Percentiles rank a stretch among this genome's conserved stretches.
phyloP scores from a whole-genome alignment of 805 yeast genomes.

The Ogataea pignaliae region DNA sequence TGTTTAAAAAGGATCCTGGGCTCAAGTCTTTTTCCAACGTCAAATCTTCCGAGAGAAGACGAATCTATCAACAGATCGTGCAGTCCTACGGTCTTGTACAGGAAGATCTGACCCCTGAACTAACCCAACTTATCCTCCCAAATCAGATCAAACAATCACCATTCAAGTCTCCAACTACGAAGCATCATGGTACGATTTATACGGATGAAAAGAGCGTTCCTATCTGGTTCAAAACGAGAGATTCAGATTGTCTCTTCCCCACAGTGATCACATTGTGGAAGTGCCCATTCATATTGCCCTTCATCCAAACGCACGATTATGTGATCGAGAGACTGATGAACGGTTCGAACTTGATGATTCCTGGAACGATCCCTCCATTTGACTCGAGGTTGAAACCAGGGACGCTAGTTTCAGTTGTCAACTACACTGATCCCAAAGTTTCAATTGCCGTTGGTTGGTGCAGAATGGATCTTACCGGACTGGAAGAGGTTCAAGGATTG shows the following conservation, averaged over 20 bases:
- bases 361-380: conserved; percentile 63
- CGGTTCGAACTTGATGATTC: conserved; percentile 81
- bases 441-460: conserved; percentile 71
- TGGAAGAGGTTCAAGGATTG: conserved; percentile 49
- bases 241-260: conserved; percentile 51
- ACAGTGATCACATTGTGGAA: conserved; percentile 72
- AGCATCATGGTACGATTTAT: conserved; percentile 57
- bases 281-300: conserved; percentile 61
- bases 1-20: conserved; percentile 54
- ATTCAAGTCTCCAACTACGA: conserved; percentile 46
- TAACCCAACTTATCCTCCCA: conserved; percentile 42
- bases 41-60: conserved; percentile 75
- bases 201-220: conserved; percentile 64
- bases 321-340: conserved; percentile 66
- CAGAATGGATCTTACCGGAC: conserved; percentile 39
- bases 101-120: conserved; percentile 36
- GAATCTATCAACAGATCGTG: conserved; percentile 41
- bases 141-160: conserved; percentile 57
- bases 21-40: conserved; percentile 74
- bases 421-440: conserved; percentile 53
- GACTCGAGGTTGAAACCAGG: conserved; percentile 47
- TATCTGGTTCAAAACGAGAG: conserved; percentile 63
- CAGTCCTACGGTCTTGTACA: conserved; percentile 36
- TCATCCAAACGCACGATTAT: conserved; percentile 63
- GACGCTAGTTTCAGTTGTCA: conserved; percentile 66